Conservation (phyloP, 176 grass and related monocot genomes). For the Triticum timopheevii region DNA sequence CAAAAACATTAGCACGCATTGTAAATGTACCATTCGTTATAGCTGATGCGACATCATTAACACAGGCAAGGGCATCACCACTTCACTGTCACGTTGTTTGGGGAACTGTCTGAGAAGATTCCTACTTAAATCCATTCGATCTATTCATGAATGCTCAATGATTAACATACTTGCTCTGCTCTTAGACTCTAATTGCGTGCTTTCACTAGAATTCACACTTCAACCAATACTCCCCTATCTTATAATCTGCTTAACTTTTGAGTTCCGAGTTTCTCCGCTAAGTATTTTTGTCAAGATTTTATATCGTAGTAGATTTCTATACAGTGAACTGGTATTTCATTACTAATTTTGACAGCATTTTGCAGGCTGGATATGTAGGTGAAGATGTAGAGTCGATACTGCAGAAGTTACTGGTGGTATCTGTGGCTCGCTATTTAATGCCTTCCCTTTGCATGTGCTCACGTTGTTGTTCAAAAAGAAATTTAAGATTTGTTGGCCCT, state of each 20-base stretch:
- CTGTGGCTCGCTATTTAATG: constrained; percentile 21
- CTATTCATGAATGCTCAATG: constrained; percentile 14
- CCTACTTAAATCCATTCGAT: constrained; percentile 3
- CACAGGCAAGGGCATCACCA: constrained; percentile 68
- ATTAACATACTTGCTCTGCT: constrained; percentile 8
- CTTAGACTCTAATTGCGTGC: not conserved
- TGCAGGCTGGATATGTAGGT: constrained; percentile 99
- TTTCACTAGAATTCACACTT: constrained; percentile 6
- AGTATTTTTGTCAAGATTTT: constrained; percentile 9
- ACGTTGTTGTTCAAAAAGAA: constrained; percentile 8
- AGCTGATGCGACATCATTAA: constrained; percentile 91
- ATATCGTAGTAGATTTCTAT: not conserved
- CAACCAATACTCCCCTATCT: not conserved
- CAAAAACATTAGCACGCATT: constrained; percentile 92
- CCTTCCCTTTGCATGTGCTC: constrained; percentile 19
- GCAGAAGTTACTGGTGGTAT: constrained; percentile 88
- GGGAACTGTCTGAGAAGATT: not conserved
- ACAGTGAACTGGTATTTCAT: not conserved
- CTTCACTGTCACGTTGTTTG: constrained; percentile 22
- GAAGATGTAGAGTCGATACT: constrained; percentile 99
- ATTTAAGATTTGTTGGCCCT: constrained; percentile 2
- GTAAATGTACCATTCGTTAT: constrained; percentile 97
- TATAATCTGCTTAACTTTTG: not conserved
- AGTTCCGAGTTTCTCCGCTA: not conserved
- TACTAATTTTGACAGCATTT: constrained; percentile 28